Evolutionary conservation across 495 filamentous ascomycete genomes (phyloP).

Genomic region (Polyplosphaeria fusca): DNA sequence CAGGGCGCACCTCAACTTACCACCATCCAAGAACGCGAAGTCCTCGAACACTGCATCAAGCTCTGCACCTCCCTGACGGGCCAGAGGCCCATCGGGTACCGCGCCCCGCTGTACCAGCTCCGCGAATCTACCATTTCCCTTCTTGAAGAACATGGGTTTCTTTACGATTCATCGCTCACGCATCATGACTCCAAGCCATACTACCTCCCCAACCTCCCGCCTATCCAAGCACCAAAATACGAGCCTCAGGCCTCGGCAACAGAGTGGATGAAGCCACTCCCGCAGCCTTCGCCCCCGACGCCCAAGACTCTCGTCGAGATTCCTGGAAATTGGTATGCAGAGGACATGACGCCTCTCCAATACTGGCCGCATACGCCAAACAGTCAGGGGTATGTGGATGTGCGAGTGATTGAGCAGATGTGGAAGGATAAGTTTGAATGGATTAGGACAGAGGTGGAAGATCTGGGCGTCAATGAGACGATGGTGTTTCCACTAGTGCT

Average conservation of each 20-base stretch:
- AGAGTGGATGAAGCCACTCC: conserved; percentile 58
- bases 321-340: conserved; percentile 56
- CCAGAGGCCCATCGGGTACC: conserved; percentile 54
- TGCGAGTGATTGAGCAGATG: conserved; percentile 51
- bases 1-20: conserved; percentile 54
- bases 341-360: conserved; percentile 58
- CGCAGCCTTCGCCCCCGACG: conserved; percentile 32
- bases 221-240: conserved; percentile 53
- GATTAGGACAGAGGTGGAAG: conserved; percentile 34
- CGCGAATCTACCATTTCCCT: conserved; percentile 54
- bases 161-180: conserved; percentile 56
- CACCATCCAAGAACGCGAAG: conserved; percentile 55
- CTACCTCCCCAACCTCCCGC: conserved; percentile 49
- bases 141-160: conserved; percentile 54
- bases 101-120: conserved; percentile 59
- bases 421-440: conserved; percentile 53
- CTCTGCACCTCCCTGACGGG: conserved; percentile 51
- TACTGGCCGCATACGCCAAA: conserved; percentile 52
- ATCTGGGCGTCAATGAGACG: conserved; percentile 33
- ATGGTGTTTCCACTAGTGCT: conserved; percentile 51
- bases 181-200: conserved; percentile 56
- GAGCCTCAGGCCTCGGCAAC: conserved; percentile 44
- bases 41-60: conserved; percentile 53
- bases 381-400: conserved; percentile 54
- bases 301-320: conserved; percentile 49